Base-by-base conservation (phyloP, 108 stramenopile species). In the Bacterosira constricta region DNA sequence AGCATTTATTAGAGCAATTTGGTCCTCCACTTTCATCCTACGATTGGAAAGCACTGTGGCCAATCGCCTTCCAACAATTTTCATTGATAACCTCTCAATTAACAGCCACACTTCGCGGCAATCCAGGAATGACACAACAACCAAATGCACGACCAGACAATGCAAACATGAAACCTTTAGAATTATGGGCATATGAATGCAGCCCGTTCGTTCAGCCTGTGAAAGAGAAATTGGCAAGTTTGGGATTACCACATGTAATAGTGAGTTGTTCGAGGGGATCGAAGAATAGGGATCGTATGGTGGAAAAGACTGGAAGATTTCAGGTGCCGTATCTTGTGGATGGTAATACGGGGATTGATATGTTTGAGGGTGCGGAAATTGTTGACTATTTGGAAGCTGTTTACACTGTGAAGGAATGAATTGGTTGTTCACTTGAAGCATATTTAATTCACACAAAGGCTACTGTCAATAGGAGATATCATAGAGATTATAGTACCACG, bases 241-340 rank as follows among this genome's bases (percentile, higher is more conserved):
- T 97, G 55, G 88, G 92, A 25, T 80, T 97, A 32, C 92, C 91
- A 11, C 93, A 97, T 75, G 61, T 58, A 13, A 61, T 94, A 49
- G 83, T 95, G 0, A 79, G 85, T 37, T 91, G 94, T 74, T 70
- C 91, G 0, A 77, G 96, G 23, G 96, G 96, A 26, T 90, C 88
- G 15, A 77, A 75, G 4, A 95, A 96, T 70, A 80, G 94, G 51
- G 90, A 94, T 52, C 58, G 61, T 44, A 77, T 96, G 77, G 45
- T 92, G 17, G 80, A 89, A 30, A 75, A 78, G 70, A 86, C 81
- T 4, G 96, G 96, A 3, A 76, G 89, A 12, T 95, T 93, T 42
- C 92, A 92, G 59, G 92, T 96, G 12, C 97, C 97, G 4, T 94
- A 71, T 63, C 32, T 98, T 38, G 73, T 86, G 15, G 97, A 97